Evolutionary conservation across 176 grass and related monocot species (phyloP), one percentile per base, ranked within the genome.

Genomic region (Phragmites australis): DNA sequence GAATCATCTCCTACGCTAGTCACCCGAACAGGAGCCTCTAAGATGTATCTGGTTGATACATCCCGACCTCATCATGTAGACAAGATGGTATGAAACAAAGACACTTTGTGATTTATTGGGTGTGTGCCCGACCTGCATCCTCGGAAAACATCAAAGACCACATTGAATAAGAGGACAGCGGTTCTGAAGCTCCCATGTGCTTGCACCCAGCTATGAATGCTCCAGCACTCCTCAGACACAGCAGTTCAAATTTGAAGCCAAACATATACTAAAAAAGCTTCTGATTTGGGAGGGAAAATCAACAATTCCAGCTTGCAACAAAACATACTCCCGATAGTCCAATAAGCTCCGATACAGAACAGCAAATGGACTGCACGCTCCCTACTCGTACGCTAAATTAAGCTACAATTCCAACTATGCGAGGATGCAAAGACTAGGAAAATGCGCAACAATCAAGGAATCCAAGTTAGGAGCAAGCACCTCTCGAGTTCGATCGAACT

Each of bases 401-500:
- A 58, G 72, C 13, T 21, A 0, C 25, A 22, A 54, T 18, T 61
- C 19, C 43, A 6, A 49, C 1, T 37, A 42, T 6, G 7, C 6
- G 16, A 0, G 66, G 17, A 32, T 18, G 10, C 50, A n/a, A 5
- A 18, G 17, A 59, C 0, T 30, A 7, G 15, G 7, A 44, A 41
- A 81, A 43, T 8, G 4, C 2, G 26, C 40, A 23, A 17, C 18
- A 39, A 11, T 0, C 0, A 27, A 7, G 29, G 30, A 52, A 70
- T 19, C 47, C 1, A 17, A 8, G 49, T 26, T 58, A 27, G 10
- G 9, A 68, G 52, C 15, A 37, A 51, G 47, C 54, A 98, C 96
- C 96, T 99, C 90, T 47, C 89, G 46, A 0, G 84, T 99, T 5
- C 88, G 75, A 78, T 99, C 96, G 86, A 99, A 99, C 68, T 99